A percentile compares a stretch with the other conserved stretches of the same genome.
Evolutionary conservation across 371 early-diverging fungal genomes (phyloP).

Genomic region (Lichtheimia ramosa): DNA sequence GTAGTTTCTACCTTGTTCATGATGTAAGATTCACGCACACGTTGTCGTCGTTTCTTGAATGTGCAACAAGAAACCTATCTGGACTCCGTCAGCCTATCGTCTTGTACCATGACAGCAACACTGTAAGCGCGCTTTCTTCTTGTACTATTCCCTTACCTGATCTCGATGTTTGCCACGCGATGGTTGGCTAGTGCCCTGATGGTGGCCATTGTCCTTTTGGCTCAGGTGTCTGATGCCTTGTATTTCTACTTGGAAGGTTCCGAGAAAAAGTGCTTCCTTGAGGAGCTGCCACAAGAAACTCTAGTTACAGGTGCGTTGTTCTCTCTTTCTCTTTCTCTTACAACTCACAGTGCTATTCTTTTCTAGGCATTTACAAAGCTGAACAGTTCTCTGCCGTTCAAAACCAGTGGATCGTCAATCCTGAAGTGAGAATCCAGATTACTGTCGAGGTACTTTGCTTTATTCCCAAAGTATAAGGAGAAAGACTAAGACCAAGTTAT

Average conservation of each 20-base stretch:
- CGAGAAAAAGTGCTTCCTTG: constrained; percentile 91
- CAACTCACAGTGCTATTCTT: constrained; percentile 3
- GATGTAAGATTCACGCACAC: too few relatives aligned
- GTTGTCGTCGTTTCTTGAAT: not conserved
- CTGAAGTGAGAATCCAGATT: constrained; percentile 68
- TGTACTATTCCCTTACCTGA: not conserved
- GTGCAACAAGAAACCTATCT: not conserved
- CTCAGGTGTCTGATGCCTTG: constrained; percentile 45
- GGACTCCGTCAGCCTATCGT: not conserved
- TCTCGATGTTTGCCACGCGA: not conserved
- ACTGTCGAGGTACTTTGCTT: constrained; percentile 63
- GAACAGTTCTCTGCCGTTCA: constrained; percentile 73
- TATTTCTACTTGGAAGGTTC: constrained; percentile 90
- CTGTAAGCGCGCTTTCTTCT: not conserved
- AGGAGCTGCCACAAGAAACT: constrained; percentile 92
- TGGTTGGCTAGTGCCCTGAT: constrained; percentile 1
- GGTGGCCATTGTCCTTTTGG: not conserved
- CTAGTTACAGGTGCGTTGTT: constrained; percentile 69
- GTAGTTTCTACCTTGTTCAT: not conserved
- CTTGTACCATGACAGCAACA: too few relatives aligned
- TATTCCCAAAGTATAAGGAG: constrained; percentile 6
- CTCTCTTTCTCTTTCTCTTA: not conserved
- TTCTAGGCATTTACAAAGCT: constrained; percentile 72
- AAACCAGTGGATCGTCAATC: constrained; percentile 72
- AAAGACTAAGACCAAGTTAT: not conserved